phyloP scores from a whole-genome alignment of 768 basidiomycete species.

The Trametes punicea region DNA sequence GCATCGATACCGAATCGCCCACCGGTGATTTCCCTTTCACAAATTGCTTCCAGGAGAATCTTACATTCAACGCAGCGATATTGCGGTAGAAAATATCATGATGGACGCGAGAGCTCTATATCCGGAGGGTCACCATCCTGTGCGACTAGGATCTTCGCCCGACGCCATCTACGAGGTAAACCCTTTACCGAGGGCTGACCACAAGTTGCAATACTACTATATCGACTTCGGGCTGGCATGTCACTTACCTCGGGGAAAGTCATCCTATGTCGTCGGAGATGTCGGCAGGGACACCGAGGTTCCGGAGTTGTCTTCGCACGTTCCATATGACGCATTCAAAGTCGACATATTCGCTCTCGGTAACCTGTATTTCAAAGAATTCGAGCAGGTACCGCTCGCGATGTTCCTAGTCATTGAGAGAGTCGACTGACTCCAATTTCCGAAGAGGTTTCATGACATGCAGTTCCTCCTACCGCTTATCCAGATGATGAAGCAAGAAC shows the following conservation, averaged over 20 bases:
- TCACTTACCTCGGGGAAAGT: slow-evolving; percentile 16
- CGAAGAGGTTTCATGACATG: slow-evolving; percentile 8
- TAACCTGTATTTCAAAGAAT: slow-evolving; percentile 21
- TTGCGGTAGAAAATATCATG: slow-evolving; percentile 21
- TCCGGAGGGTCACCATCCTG: slow-evolving; percentile 23
- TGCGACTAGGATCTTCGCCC: slow-evolving; percentile 28
- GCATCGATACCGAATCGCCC: slow-evolving; percentile 25
- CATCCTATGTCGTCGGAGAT: slow-evolving; percentile 14
- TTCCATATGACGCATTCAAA: slow-evolving; percentile 27
- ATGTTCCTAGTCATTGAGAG: no score
- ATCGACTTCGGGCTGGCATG: slow-evolving; percentile 25
- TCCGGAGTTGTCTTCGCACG: slow-evolving; percentile 22
- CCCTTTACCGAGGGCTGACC: slow-evolving; percentile 31
- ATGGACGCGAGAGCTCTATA: slow-evolving; percentile 21
- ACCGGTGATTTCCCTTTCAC: slow-evolving; percentile 14
- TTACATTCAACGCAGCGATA: slow-evolving; percentile 6
- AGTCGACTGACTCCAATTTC: background rate
- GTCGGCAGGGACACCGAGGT: slow-evolving; percentile 24
- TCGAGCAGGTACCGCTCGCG: slow-evolving; percentile 21
- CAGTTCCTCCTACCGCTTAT: slow-evolving; percentile 16
- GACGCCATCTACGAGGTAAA: slow-evolving; percentile 32
- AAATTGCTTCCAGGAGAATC: background rate
- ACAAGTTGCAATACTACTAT: slow-evolving; percentile 31
- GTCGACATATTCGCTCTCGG: slow-evolving; percentile 29
- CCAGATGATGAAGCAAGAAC: slow-evolving; percentile 6